A percentile compares a stretch with the other conserved stretches of the same genome.
Evolutionary conservation across 805 yeast species (phyloP).

Genomic region (Sugiyamaella lignohabitans): DNA sequence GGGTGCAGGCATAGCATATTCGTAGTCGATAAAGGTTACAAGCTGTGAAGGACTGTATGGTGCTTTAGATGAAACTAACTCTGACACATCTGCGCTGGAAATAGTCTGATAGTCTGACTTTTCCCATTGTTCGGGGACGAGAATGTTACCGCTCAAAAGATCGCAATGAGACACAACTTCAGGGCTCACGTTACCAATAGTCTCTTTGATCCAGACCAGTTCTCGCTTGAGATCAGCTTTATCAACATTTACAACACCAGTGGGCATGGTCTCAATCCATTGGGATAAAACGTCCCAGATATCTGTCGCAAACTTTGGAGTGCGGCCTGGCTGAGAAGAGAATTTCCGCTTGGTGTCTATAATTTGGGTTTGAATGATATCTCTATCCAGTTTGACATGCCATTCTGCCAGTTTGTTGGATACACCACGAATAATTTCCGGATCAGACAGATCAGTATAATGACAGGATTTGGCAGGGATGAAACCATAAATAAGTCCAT

Average conservation of each 20-base stretch:
- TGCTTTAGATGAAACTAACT: not conserved
- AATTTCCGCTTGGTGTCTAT: constrained; percentile 33
- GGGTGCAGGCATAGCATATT: constrained; percentile 85
- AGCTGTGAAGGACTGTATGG: constrained; percentile 12
- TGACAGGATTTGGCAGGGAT: constrained; percentile 57
- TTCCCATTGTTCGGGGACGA: constrained; percentile 44
- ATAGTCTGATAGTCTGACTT: constrained; percentile 2
- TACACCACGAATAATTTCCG: constrained; percentile 46
- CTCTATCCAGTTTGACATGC: constrained; percentile 48
- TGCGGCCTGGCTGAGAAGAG: constrained; percentile 33
- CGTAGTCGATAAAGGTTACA: constrained; percentile 75
- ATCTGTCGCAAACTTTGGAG: constrained; percentile 27
- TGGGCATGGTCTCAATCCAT: constrained; percentile 62
- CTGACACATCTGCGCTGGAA: not conserved
- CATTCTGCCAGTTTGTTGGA: constrained; percentile 65
- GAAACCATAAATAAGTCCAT: constrained; percentile 68
- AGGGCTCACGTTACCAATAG: constrained; percentile 32
- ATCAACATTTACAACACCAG: constrained; percentile 33
- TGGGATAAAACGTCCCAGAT: constrained; percentile 55
- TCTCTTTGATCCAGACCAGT: constrained; percentile 46
- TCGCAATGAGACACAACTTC: constrained; percentile 65
- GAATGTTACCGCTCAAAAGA: constrained; percentile 64
- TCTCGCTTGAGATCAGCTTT: constrained; percentile 42
- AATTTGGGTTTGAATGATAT: constrained; percentile 37
- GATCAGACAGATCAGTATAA: constrained; percentile 46